Percentiles rank a stretch among this genome's conserved stretches.
phyloP scores from a whole-genome alignment of 2,329 filamentous ascomycete species.

The Diplodia seriata region DNA sequence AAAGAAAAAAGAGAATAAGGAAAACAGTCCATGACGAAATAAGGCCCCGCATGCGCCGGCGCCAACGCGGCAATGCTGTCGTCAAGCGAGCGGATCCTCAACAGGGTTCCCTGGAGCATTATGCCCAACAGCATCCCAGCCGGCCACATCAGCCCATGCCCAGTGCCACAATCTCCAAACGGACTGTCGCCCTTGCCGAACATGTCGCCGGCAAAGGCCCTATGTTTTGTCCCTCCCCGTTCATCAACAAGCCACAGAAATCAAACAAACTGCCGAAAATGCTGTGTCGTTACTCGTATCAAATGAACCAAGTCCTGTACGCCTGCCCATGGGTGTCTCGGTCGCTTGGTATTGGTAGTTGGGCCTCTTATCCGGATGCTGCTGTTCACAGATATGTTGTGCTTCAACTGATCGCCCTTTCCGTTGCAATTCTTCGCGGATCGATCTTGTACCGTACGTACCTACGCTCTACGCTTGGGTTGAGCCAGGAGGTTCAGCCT shows the following conservation, averaged over 20 bases:
- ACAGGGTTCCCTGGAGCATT: constrained; percentile 17
- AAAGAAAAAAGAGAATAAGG: neutral
- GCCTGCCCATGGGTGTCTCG: constrained; percentile 8
- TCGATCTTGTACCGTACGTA: neutral
- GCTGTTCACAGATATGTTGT: too few relatives aligned
- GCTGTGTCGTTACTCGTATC: constrained; percentile 23
- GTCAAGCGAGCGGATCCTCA: constrained; percentile 27
- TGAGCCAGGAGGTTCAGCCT: constrained; percentile 49
- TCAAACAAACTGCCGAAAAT: constrained; percentile 12
- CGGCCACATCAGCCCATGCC: neutral
- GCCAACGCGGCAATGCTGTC: constrained; percentile 15
- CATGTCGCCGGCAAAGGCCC: neutral
- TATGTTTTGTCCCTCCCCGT: neutral
- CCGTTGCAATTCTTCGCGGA: too few relatives aligned
- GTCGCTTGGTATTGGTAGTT: too few relatives aligned
- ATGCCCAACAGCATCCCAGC: constrained; percentile 6
- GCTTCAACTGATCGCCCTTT: too few relatives aligned
- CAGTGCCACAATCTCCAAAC: neutral
- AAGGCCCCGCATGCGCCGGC: constrained; percentile 15
- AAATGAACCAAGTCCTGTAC: neutral
- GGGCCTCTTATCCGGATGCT: too few relatives aligned
- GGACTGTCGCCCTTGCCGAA: neutral
- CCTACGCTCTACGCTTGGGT: constrained; percentile 43
- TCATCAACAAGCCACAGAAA: constrained; percentile 13
- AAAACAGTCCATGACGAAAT: neutral